Base-by-base conservation (phyloP, 805 yeast species). In the Candida namnaoensis region DNA sequence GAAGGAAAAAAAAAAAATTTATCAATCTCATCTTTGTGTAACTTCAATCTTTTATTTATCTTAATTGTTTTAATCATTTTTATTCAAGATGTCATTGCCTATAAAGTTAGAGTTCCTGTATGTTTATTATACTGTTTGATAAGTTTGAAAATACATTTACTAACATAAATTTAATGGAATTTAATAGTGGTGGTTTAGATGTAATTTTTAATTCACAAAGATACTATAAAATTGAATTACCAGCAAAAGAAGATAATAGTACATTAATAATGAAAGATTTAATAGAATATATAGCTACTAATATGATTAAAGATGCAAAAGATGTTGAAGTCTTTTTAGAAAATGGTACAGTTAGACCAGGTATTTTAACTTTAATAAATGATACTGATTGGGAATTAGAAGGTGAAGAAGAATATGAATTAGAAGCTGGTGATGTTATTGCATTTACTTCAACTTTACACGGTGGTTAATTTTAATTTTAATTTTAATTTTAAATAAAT, bases 371-470 rank as follows among this genome's bases (percentile, higher is more conserved):
- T 9, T 70, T 91, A 42, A 83, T 91, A 47, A 91, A 91, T 56
- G 98, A 91, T 57, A 80, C 95, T 0, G 99, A 91, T 64, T 91
- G 98, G 98, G 99, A 91, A 55, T 63, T 91, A 12, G 95, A 88
- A 58, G 98, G 88, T 10, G 88, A 82, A 60, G 88, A 86, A 51
- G 82, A 76, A 9, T 88, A 88, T 54, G 77, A 69, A n/a, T 59
- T 93, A 13, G 83, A 86, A 59, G 64, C 73, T 38, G 81, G 84
- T 11, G 99, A 91, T 60, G 69, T 76, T 23, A 72, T 91, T 34
- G 78, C 95, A 3, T 91, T 91, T 54, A 91, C 97, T 2, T 84
- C 95, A 35, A 93, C 99, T 4, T 66, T 91, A 46, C 99, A 91
- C 53, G 99, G 99, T 5, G 99, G 99, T 38, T 91, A 50, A 48